Evolutionary conservation across 1,284 basidiomycete species (phyloP), one percentile per base, ranked within the genome.

Genomic region (Coriolopsis trogii): DNA sequence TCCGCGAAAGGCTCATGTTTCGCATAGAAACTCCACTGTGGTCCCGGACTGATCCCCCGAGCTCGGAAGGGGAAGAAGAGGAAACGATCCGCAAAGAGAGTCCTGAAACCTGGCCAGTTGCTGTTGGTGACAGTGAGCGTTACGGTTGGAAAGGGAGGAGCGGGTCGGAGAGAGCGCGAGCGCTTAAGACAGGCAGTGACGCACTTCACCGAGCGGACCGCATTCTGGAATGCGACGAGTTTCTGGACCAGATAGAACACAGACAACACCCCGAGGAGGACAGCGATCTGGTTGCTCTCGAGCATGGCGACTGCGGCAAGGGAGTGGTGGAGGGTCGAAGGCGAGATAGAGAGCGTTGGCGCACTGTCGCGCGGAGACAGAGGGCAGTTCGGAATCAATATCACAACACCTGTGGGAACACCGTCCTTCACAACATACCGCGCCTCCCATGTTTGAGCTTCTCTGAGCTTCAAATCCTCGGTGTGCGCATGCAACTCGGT

Each of bases 61-160:
- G 59, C 60, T 20, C 53, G 51, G 41, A 53, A 53, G 26, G 50
- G 53, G 16, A 63, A 37, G 23, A 54, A 29, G 21, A 58, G 31
- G 42, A 44, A 56, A 18, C 41, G 38, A 16, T 53, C 48, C 21
- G 21, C 47, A 26, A 64, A 55, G 13, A 61, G 23, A 25, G 56
- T 58, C 31, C 62, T 60, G 45, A 58, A 54, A 16, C 62, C 62
- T 5, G 60, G 62, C 50, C 53, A 59, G 53, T 60, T 28, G 28
- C 62, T 63, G 45, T 18, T n/a, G n/a, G n/a, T n/a, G n/a, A n/a
- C n/a, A n/a, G n/a, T n/a, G n/a, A n/a, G n/a, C n/a, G n/a, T n/a
- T n/a, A n/a, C n/a, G n/a, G n/a, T n/a, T n/a, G n/a, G n/a, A n/a
- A n/a, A n/a, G n/a, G n/a, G n/a, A n/a, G n/a, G n/a, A n/a, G n/a